Conservation (phyloP, 495 filamentous ascomycete species). For the Wilcoxina mikolae region DNA sequence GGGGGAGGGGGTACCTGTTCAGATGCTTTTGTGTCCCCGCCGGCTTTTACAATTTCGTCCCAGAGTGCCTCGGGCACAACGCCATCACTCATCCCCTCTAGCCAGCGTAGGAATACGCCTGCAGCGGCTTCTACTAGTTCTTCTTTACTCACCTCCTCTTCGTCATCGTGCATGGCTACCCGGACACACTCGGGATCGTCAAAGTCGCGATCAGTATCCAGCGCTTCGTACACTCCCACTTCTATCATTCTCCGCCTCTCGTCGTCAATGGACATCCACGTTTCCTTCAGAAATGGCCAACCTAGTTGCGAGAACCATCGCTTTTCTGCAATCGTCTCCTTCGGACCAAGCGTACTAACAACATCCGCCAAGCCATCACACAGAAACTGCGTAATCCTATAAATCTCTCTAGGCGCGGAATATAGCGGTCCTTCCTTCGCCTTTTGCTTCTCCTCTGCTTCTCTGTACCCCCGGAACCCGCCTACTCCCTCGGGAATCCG, state of each 20-base stretch:
- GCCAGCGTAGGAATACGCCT: constrained; percentile 20
- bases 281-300: constrained; percentile 21
- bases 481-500: constrained; percentile 54
- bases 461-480: constrained; percentile 39
- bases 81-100: constrained; percentile 15
- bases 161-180: constrained; percentile 14
- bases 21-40: constrained; percentile 18
- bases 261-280: constrained; percentile 15
- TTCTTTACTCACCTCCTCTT: constrained; percentile 6
- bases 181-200: constrained; percentile 12
- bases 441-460: constrained; percentile 13
- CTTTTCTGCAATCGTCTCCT: constrained; percentile 30
- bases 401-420: constrained; percentile 70
- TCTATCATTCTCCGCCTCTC: constrained; percentile 21
- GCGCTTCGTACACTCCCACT: constrained; percentile 17
- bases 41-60: constrained; percentile 23
- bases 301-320: constrained; percentile 32
- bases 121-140: constrained; percentile 18
- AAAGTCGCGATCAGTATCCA: constrained; percentile 20
- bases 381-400: constrained; percentile 62
- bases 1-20: constrained; percentile 20
- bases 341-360: constrained; percentile 34
- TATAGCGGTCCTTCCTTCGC: constrained; percentile 35
- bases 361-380: constrained; percentile 51
- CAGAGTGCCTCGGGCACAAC: constrained; percentile 22